Evolutionary conservation across 768 basidiomycete genomes (phyloP).

Genomic region (Boletus sp.): DNA sequence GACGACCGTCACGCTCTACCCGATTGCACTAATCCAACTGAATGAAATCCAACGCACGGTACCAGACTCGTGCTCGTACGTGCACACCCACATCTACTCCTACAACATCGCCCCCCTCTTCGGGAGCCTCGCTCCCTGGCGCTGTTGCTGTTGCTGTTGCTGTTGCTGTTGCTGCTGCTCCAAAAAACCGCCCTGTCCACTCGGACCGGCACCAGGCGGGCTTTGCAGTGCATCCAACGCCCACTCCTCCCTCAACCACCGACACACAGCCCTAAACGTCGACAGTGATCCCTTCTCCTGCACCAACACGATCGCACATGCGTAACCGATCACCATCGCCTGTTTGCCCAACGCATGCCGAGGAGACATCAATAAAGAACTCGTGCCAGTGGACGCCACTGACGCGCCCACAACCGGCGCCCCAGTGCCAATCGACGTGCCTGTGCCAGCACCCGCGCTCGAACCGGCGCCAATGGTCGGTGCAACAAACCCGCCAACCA

Average conservation of each 20-base stretch:
- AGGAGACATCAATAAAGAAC: constrained; percentile 25
- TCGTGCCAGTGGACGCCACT: constrained; percentile 21
- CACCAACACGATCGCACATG: constrained; percentile 70
- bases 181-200: constrained; percentile 37
- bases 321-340: constrained; percentile 31
- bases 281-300: constrained; percentile 91
- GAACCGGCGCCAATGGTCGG: constrained; percentile 19
- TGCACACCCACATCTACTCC: not conserved
- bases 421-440: not conserved
- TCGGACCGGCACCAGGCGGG: constrained; percentile 19
- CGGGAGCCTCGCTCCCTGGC: not conserved
- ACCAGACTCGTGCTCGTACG: constrained; percentile 1
- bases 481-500: constrained; percentile 20
- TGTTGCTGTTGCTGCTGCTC: constrained; percentile 33
- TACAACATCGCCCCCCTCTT: constrained; percentile 33
- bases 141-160: not conserved
- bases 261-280: constrained; percentile 77
- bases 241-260: constrained; percentile 70
- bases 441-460: constrained; percentile 18
- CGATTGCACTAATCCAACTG: not conserved
- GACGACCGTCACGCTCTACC: not conserved
- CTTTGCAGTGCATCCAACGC: constrained; percentile 36
- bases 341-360: constrained; percentile 28
- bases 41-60: constrained; percentile 1
- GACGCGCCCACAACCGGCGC: constrained; percentile 5